Evolutionary conservation across 495 filamentous ascomycete genomes (phyloP).

Genomic region (Diplogelasinospora grovesii): DNA sequence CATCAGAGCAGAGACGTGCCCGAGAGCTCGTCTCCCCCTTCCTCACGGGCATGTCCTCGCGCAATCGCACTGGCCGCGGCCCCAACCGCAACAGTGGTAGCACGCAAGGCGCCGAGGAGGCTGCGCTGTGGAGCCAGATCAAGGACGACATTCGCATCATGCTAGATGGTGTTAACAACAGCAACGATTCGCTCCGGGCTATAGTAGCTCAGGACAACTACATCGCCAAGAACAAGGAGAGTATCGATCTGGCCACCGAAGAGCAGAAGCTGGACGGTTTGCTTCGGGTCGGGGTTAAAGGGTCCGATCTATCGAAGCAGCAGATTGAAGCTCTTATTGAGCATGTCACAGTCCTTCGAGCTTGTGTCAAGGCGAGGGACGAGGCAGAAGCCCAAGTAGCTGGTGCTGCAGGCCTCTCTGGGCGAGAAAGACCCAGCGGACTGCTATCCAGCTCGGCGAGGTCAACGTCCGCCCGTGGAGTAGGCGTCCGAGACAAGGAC

Average conservation of each 20-base stretch:
- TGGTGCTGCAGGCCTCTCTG: slow-evolving; percentile 12
- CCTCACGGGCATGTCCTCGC: slow-evolving; percentile 33
- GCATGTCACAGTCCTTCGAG: slow-evolving; percentile 38
- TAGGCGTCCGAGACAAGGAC: slow-evolving; percentile 21
- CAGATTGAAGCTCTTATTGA: slow-evolving; percentile 35
- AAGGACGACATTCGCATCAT: slow-evolving; percentile 35
- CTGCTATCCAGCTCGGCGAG: slow-evolving; percentile 18
- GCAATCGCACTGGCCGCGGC: slow-evolving; percentile 39
- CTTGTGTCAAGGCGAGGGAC: slow-evolving; percentile 50
- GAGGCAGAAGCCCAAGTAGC: slow-evolving; percentile 49
- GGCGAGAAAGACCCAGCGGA: slow-evolving; percentile 21
- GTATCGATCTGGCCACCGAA: slow-evolving; percentile 21
- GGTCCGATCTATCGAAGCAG: slow-evolving; percentile 30
- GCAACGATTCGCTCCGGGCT: slow-evolving; percentile 30
- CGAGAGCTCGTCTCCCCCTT: too few relatives aligned
- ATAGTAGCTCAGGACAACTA: slow-evolving; percentile 39
- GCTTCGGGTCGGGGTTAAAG: slow-evolving; percentile 37
- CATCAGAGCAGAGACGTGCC: too few relatives aligned
- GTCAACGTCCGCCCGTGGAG: slow-evolving; percentile 23
- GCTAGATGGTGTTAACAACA: slow-evolving; percentile 34
- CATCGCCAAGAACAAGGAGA: slow-evolving; percentile 34
- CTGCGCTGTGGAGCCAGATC: slow-evolving; percentile 38
- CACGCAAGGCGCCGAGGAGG: slow-evolving; percentile 42
- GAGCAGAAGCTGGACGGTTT: slow-evolving; percentile 34
- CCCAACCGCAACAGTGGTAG: slow-evolving; percentile 42